Percentiles rank a stretch among this genome's conserved stretches.
These are phyloP conservation scores for Arthrobotrys sphaeroides DNA, from an alignment of 2,329 filamentous ascomycete genomes.

Conservation along the genomic window DNA sequence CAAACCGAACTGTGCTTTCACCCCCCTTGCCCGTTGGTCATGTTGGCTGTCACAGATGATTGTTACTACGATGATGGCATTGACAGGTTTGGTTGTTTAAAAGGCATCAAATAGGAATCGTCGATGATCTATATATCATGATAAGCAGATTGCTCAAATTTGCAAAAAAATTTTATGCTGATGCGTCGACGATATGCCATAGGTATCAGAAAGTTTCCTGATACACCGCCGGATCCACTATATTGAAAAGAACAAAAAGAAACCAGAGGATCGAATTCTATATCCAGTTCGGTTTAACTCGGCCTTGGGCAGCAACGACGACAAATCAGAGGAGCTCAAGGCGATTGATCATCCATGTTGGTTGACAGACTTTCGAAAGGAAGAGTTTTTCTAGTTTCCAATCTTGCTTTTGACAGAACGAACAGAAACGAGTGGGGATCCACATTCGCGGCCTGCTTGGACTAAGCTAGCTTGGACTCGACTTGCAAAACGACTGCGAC, in stretches of 20 bases:
- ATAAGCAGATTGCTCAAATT: constrained; percentile 12
- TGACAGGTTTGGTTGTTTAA: background rate
- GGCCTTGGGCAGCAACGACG: constrained; percentile 13
- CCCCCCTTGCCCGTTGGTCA: constrained; percentile 12
- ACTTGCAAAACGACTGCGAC: constrained; percentile 13
- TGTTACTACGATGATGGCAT: constrained; percentile 23
- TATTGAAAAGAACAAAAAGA: constrained; percentile 19
- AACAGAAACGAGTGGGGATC: constrained; percentile 29
- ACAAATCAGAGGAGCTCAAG: constrained; percentile 53
- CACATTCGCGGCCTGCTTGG: constrained; percentile 31
- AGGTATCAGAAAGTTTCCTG: constrained; percentile 8
- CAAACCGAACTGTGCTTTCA: constrained; percentile 34
- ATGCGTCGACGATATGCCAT: constrained; percentile 1
- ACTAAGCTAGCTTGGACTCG: constrained; percentile 30
- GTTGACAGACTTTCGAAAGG: constrained; percentile 7
- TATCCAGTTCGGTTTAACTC: constrained; percentile 49
- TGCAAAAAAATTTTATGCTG: constrained; percentile 1
- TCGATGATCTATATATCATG: constrained; percentile 24
- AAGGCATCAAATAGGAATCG: background rate
- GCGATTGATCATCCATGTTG: constrained; percentile 47
- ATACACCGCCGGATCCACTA: constrained; percentile 41
- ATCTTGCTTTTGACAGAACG: constrained; percentile 53
- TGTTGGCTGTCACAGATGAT: constrained; percentile 18
- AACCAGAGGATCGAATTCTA: background rate
- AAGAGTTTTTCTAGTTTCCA: constrained; percentile 41